A percentile compares a stretch with the other conserved stretches of the same genome.
These are phyloP conservation scores for Allantophomopsis cytisporea DNA, from an alignment of 2,329 filamentous ascomycete genomes.

Conservation along the genomic window DNA sequence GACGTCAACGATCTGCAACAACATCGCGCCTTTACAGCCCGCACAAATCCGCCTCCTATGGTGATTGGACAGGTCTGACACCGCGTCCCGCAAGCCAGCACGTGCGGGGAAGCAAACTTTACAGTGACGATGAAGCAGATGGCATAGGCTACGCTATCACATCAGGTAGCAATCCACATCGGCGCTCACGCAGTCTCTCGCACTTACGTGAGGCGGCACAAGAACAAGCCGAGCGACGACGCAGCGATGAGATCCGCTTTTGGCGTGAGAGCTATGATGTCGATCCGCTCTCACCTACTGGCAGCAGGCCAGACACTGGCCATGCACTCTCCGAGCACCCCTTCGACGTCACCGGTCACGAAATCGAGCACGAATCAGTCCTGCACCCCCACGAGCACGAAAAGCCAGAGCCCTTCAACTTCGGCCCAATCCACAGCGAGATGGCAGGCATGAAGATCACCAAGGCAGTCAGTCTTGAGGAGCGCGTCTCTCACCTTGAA, in stretches of 20 bases:
- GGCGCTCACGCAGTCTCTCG: slow-evolving; percentile 46
- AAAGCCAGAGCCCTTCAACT: slow-evolving; percentile 38
- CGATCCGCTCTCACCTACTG: slow-evolving; percentile 35
- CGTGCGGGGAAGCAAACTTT: slow-evolving; percentile 28
- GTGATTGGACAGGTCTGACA: slow-evolving; percentile 37
- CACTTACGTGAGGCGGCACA: slow-evolving; percentile 30
- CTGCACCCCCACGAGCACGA: slow-evolving; percentile 8
- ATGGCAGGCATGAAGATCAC: slow-evolving; percentile 44
- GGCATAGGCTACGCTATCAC: slow-evolving; percentile 47
- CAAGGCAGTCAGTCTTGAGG: slow-evolving; percentile 37
- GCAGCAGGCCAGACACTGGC: slow-evolving; percentile 24
- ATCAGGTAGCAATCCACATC: slow-evolving; percentile 33
- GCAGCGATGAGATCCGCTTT: slow-evolving; percentile 50
- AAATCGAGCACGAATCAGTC: too few relatives aligned
- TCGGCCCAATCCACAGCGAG: slow-evolving; percentile 29
- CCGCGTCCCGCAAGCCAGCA: slow-evolving; percentile 49
- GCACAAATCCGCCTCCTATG: too few relatives aligned
- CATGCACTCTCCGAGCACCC: slow-evolving; percentile 19
- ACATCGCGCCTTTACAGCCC: slow-evolving; percentile 6
- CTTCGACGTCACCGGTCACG: slow-evolving; percentile 4
- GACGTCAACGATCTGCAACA: slow-evolving; percentile 26
- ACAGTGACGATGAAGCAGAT: slow-evolving; percentile 9
- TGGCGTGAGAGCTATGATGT: slow-evolving; percentile 48
- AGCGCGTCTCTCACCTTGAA: slow-evolving; percentile 37
- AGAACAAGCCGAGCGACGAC: slow-evolving; percentile 27